A percentile compares a stretch with the other conserved stretches of the same genome.
Conservation (phyloP, 257 asterid species). For the Nicotiana obtusifolia region DNA sequence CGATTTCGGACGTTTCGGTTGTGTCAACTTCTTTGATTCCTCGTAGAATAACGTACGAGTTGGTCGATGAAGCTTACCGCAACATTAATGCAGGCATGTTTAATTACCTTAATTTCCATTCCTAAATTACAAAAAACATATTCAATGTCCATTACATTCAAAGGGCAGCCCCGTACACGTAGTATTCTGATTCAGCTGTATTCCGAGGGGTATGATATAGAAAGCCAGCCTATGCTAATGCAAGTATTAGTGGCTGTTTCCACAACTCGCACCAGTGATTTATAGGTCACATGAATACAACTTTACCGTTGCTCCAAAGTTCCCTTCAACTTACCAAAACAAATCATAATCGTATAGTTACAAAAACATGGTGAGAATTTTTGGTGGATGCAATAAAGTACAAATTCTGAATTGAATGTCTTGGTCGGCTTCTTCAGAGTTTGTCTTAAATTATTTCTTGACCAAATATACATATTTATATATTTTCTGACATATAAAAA, state of each 20-base stretch:
- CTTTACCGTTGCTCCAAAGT: no score
- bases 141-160: neutral
- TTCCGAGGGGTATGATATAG: no score
- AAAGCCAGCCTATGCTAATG: no score
- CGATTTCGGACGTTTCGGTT: neutral
- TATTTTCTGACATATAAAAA: neutral
- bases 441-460: no score
- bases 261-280: no score
- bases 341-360: neutral
- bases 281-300: no score
- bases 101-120: neutral
- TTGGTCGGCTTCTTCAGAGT: neutral
- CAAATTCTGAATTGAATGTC: neutral
- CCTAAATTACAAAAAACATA: neutral
- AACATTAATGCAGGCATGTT: slow-evolving; percentile 10
- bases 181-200: no score
- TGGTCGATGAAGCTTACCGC: neutral
- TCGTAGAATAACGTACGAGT: slow-evolving; percentile 11
- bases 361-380: neutral
- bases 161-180: no score
- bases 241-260: no score
- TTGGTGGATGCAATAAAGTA: neutral
- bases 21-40: slow-evolving; percentile 1
- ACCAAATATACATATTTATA: neutral
- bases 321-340: no score